Evolutionary conservation across 2,329 filamentous ascomycete species (phyloP).

Genomic region (Plenodomus lindquistii): DNA sequence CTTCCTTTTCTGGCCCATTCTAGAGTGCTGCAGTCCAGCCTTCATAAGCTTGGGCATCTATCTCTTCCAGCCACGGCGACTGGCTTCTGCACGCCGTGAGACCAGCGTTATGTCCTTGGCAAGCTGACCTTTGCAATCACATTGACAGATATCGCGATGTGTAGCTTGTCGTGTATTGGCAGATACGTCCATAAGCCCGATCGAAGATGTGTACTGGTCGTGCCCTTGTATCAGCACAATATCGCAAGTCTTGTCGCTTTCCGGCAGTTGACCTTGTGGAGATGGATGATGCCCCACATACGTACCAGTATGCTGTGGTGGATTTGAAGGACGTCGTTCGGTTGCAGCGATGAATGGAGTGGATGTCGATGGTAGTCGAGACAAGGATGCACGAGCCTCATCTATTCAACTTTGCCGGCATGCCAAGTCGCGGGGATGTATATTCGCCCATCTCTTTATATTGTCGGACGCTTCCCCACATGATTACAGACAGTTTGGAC

Average conservation of each 20-base stretch:
- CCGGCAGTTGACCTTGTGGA: conserved; percentile 10
- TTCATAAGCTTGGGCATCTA: not conserved
- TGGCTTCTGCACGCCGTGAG: not conserved
- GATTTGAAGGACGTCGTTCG: not conserved
- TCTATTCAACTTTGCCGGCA: conserved; percentile 14
- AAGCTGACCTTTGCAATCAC: not conserved
- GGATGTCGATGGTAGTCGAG: conserved; percentile 7
- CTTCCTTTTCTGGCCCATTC: not conserved
- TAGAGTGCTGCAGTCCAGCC: not conserved
- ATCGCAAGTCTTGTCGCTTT: conserved; percentile 8
- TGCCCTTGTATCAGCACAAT: conserved; percentile 1
- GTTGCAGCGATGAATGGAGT: not conserved
- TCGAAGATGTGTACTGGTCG: not conserved
- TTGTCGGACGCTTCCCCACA: conserved; percentile 5
- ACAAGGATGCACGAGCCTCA: conserved; percentile 15
- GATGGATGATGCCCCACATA: conserved; percentile 6
- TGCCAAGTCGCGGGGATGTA: conserved; percentile 19
- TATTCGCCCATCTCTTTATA: conserved; percentile 9
- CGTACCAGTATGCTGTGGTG: not conserved
- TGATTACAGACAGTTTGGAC: not conserved
- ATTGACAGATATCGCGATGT: not conserved
- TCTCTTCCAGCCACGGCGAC: not conserved
- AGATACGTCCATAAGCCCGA: conserved; percentile 1
- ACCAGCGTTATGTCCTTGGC: not conserved
- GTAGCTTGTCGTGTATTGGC: not conserved